Percentiles rank a stretch among this genome's conserved stretches.
Conservation (phyloP, 179 eudicot genomes). For the Beta corolliflora region DNA sequence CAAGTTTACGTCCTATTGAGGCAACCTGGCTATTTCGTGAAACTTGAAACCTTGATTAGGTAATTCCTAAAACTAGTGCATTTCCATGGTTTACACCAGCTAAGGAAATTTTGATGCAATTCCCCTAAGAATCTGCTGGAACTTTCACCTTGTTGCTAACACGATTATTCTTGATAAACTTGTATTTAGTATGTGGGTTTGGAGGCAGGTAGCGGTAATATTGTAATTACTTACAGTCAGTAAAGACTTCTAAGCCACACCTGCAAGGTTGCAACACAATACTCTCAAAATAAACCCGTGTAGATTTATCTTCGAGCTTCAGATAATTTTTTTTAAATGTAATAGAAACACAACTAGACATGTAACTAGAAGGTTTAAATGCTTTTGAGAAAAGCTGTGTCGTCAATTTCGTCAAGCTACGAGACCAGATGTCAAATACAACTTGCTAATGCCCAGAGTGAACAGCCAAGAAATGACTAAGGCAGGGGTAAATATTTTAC, state of each 20-base stretch:
- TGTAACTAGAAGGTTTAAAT: no score
- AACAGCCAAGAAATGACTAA: not conserved
- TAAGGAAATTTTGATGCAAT: not conserved
- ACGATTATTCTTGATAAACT: not conserved
- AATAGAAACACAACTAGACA: not conserved
- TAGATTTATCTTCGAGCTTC: no score
- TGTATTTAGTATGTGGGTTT: not conserved
- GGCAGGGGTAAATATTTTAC: not conserved
- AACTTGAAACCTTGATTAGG: not conserved
- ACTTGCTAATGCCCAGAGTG: not conserved
- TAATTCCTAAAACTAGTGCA: not conserved
- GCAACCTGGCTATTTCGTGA: not conserved
- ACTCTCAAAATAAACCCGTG: not conserved
- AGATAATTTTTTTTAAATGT: no score
- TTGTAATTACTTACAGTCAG: not conserved
- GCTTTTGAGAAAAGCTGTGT: no score
- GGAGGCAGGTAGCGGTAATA: not conserved
- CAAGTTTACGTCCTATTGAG: not conserved
- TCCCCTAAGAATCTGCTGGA: not conserved
- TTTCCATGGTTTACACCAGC: not conserved
- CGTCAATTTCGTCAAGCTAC: no score
- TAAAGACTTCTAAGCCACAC: not conserved
- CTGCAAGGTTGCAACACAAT: not conserved
- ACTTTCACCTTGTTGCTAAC: not conserved
- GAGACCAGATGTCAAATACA: not conserved